Base-by-base conservation (phyloP, 352 stramenopile genomes). In the Pythium rhizo-oryzae region DNA sequence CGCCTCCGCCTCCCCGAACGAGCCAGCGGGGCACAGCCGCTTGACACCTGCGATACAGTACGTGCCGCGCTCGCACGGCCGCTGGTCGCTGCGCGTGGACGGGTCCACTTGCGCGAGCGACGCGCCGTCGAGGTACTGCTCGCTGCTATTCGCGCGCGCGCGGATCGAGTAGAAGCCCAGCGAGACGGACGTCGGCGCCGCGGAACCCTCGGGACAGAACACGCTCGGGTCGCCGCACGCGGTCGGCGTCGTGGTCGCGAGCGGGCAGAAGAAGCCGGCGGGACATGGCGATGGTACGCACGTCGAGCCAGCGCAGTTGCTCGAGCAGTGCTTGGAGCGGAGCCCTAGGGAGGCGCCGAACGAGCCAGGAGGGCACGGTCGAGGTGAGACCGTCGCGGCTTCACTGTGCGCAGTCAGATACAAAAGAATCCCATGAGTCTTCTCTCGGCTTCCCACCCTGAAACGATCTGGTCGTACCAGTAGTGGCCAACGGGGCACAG, bases 161-260 rank as follows among this genome's bases (percentile, higher is more conserved):
- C 80, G 83, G 6, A 76, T 89, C 8, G 85, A 90, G 65, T 93
- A 92, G 59, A 78, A 90, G 5, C 85, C 82, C 39, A 50, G 8
- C 0, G 75, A 54, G 23, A 75, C 80, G 5, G 53, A 43, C 4
- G 74, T 91, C 23, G 83, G 82, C 4, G 51, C 16, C 1, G 44
- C 44, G 0, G 85, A 92, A 18, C 85, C 82, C 62, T 74, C 12
- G 0, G 83, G 83, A 46, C 85, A 92, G 54, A 79, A 92, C 8
- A 80, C 24, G 11, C 41, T 66, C 18, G 70, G 55, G 35, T 62
- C 30, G 30, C 85, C 85, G 30, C 85, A 93, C 11, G 70, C 60
- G 0, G 64, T 50, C 0, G 75, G 77, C 0, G 70, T 19, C 37
- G 62, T 66, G 16, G 79, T 72, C 4, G 60, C 83, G 0, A 86